Conservation (phyloP, 2,329 filamentous ascomycete species). For the Penicillium occitanis region DNA sequence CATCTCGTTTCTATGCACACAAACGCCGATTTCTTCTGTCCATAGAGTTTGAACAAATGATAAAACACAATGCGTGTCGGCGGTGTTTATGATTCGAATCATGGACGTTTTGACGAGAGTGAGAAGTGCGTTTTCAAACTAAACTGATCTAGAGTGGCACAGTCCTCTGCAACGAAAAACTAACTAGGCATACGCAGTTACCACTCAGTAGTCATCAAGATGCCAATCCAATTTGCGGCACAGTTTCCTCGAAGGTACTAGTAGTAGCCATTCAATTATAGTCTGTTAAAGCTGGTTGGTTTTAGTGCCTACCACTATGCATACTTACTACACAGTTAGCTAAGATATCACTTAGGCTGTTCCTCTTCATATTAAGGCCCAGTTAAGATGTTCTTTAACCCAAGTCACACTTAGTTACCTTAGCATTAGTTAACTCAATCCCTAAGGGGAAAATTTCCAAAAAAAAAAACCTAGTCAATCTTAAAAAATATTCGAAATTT, state of each 20-base stretch:
- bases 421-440: too few species aligned
- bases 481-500: too few species aligned
- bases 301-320: not conserved
- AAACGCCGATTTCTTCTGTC: not conserved
- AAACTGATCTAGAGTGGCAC: not conserved
- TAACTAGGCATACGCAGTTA: not conserved
- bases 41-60: not conserved
- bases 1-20: not conserved
- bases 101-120: not conserved
- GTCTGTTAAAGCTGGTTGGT: not conserved
- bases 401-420: too few species aligned
- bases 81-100: conserved; percentile 2
- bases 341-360: not conserved
- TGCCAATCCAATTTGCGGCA: not conserved
- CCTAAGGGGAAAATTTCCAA: too few species aligned
- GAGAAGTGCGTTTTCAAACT: not conserved
- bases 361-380: not conserved
- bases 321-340: not conserved
- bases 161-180: not conserved
- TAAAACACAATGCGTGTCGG: not conserved
- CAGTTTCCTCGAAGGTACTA: not conserved
- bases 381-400: conserved; percentile 3
- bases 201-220: not conserved
- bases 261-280: not conserved
- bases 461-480: too few species aligned